Base-by-base conservation (phyloP, 108 stramenopile genomes). In the Nitzschia inconspicua region DNA sequence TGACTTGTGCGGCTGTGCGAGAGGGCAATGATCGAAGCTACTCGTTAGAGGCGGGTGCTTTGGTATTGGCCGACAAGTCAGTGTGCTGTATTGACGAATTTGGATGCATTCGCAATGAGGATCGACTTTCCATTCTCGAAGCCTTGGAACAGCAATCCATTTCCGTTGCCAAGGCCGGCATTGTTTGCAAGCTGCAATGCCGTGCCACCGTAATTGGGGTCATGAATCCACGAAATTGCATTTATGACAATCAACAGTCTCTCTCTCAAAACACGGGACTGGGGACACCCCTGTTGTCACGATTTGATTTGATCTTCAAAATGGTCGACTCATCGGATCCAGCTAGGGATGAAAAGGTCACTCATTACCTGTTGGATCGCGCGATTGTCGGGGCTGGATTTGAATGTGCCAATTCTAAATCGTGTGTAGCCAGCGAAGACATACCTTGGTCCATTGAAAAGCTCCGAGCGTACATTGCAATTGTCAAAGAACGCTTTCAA, bases 71-170 rank as follows among this genome's bases (percentile, higher is more conserved):
- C 10, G 96, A 98, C 68, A 72, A 93, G 18, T 97, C 97, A 7
- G 82, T 99, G 8, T 99, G 98, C 59, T 79, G 72, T 74, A 99
- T 99, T 55, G 98, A 99, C 63, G 98, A 99, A 60, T 94, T 94
- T 71, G 86, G 87, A 10, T 88, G 86, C 44, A 92, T 92, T 57
- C 80, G 71, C 23, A 75, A 80, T 32, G 78, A 84, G 62, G 90
- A 96, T 69, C 56, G 87, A 41, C 74, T 95, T 1, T 79, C 96
- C 27, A 99, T 99, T 54, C 98, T 97, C 61, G 98, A 99, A 65
- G 98, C 98, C 10, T 98, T 99, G 98, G 98, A 99, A 66, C 97
- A 98, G 72, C 98, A 99, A 68, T 96, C 96, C 4, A 60, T 98
- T 11, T 84, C 81, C 14, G 95, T 99, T 2, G 97, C 97, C 28